Evolutionary conservation across 306 rosid genomes (phyloP).

Genomic region (Fragaria vesca): DNA sequence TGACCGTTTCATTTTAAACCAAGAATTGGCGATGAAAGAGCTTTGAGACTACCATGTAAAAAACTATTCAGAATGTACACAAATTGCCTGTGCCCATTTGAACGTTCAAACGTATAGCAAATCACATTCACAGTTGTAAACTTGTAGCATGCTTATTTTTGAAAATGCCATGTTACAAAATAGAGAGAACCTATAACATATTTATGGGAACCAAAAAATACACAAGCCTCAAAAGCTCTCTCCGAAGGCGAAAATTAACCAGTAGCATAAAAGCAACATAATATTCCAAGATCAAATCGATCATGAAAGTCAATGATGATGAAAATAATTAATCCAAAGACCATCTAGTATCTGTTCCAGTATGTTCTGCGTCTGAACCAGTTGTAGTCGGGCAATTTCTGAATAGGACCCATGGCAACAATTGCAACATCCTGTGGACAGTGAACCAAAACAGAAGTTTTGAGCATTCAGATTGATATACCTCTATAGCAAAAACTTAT

Average conservation of each 20-base stretch:
- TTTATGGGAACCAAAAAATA: constrained; percentile 28
- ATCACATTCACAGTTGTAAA: constrained; percentile 31
- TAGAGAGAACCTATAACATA: constrained; percentile 27
- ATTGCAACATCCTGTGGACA: constrained; percentile 74
- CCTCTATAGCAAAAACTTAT: neutral
- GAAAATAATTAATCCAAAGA: constrained; percentile 25
- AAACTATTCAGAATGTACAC: neutral
- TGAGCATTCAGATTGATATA: neutral
- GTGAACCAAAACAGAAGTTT: constrained; percentile 1
- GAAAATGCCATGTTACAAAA: constrained; percentile 42
- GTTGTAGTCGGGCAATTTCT: constrained; percentile 84
- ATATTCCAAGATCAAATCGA: constrained; percentile 38
- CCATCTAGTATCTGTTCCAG: constrained; percentile 89
- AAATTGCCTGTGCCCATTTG: constrained; percentile 19
- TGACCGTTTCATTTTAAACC: too few species aligned
- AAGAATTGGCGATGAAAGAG: too few species aligned
- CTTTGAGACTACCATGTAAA: too few species aligned
- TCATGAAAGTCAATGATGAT: constrained; percentile 24
- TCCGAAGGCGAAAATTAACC: constrained; percentile 31
- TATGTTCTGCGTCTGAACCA: constrained; percentile 98
- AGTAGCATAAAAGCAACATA: constrained; percentile 20
- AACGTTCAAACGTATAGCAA: neutral
- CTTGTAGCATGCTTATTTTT: constrained; percentile 51
- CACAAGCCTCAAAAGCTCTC: constrained; percentile 39
- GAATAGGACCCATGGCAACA: constrained; percentile 91